Percentiles rank a stretch among this genome's conserved stretches.
These are phyloP conservation scores for Sutorius australiensis DNA, from an alignment of 768 basidiomycete genomes.

Conservation along the genomic window DNA sequence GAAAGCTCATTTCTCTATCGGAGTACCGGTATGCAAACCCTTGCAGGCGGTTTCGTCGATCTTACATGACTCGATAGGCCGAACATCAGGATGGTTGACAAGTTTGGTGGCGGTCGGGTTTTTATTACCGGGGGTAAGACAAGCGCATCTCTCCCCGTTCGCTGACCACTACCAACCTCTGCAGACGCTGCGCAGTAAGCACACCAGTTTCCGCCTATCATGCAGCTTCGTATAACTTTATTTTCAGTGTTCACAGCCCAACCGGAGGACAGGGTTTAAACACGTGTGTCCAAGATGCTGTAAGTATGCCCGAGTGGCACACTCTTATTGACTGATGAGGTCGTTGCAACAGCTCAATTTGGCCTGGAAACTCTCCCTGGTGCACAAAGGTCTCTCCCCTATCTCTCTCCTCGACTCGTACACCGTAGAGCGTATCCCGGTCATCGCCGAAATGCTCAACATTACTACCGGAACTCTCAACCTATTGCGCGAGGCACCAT, in stretches of 20 bases:
- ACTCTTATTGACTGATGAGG: background rate
- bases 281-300: slow-evolving; percentile 37
- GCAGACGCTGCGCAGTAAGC: slow-evolving; percentile 27
- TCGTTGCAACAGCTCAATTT: slow-evolving; percentile 35
- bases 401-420: slow-evolving; percentile 39
- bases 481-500: background rate
- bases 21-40: slow-evolving; percentile 29
- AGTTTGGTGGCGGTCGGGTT: slow-evolving; percentile 39
- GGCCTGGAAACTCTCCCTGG: slow-evolving; percentile 44
- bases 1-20: slow-evolving; percentile 24
- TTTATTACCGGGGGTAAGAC: slow-evolving; percentile 44
- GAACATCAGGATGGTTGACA: slow-evolving; percentile 47
- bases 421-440: slow-evolving; percentile 40
- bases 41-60: background rate
- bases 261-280: slow-evolving; percentile 36
- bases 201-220: background rate
- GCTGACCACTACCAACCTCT: background rate
- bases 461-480: slow-evolving; percentile 30
- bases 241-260: slow-evolving; percentile 21
- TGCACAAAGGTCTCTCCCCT: slow-evolving; percentile 35
- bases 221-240: background rate
- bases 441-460: slow-evolving; percentile 44
- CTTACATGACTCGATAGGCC: slow-evolving; percentile 29
- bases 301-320: slow-evolving; percentile 19
- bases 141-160: background rate